Evolutionary conservation across 352 stramenopile species (phyloP).

Genomic region (Globisporangium irregulare): DNA sequence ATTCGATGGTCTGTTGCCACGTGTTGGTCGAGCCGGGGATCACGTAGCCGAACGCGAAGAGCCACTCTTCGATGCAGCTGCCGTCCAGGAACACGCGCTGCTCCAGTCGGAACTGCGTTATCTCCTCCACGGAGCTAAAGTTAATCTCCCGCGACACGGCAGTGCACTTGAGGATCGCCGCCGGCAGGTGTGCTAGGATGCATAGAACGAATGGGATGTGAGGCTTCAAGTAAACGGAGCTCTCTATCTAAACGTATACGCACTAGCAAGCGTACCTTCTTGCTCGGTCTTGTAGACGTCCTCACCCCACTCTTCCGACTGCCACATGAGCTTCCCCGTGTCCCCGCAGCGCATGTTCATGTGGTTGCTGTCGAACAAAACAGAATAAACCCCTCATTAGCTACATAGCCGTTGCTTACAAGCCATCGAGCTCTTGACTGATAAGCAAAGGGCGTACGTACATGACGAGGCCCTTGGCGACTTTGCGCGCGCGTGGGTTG

Average conservation of each 20-base stretch:
- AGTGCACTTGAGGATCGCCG: constrained; percentile 85
- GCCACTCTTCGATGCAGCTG: constrained; percentile 93
- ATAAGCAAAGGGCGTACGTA: constrained; percentile 15
- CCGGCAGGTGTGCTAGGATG: constrained; percentile 59
- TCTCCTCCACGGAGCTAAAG: constrained; percentile 89
- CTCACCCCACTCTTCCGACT: constrained; percentile 76
- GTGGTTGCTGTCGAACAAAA: constrained; percentile 51
- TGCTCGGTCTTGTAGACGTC: constrained; percentile 72
- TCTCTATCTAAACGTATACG: not conserved
- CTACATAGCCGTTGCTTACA: not conserved
- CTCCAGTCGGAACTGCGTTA: constrained; percentile 90
- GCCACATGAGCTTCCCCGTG: constrained; percentile 79
- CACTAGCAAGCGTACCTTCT: constrained; percentile 37
- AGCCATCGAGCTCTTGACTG: not conserved
- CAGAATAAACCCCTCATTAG: not conserved
- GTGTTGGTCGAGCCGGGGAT: constrained; percentile 94
- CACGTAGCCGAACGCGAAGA: constrained; percentile 95
- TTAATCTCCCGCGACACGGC: constrained; percentile 93
- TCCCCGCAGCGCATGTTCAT: constrained; percentile 89
- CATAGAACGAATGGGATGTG: no score
- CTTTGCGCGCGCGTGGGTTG: constrained; percentile 56
- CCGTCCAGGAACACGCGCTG: constrained; percentile 89
- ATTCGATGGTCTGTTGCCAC: constrained; percentile 95
- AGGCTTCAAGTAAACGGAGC: not conserved
- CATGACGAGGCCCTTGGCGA: constrained; percentile 77